phyloP scores from a whole-genome alignment of 306 rosid genomes.

The Pterocarpus macrocarpus region DNA sequence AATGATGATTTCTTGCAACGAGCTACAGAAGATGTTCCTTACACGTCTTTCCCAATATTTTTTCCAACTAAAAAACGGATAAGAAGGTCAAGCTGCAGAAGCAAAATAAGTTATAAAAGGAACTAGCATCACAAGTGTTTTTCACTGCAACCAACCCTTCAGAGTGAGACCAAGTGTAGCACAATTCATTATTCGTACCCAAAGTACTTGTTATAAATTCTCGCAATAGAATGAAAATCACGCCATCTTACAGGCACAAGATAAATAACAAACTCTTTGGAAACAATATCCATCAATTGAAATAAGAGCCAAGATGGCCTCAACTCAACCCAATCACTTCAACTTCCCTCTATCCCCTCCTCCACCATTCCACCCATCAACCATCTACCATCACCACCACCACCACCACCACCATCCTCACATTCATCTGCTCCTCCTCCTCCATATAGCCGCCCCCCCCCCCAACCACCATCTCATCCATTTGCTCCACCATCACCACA shows the following conservation, averaged over 20 bases:
- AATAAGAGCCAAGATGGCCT: constrained; percentile 54
- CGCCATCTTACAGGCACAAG: constrained; percentile 27
- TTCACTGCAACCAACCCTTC: constrained; percentile 59
- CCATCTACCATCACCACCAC: too few relatives aligned
- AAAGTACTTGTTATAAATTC: constrained; percentile 37
- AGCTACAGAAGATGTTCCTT: neutral
- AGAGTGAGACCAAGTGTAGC: constrained; percentile 52
- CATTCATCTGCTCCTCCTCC: constrained; percentile 33
- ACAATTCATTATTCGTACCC: constrained; percentile 1
- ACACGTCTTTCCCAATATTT: neutral
- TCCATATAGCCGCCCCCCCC: constrained; percentile 25
- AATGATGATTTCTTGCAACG: neutral
- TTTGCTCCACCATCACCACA: constrained; percentile 49
- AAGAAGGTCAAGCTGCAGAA: neutral
- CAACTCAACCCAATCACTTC: constrained; percentile 44
- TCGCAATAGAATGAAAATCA: neutral
- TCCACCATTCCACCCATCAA: constrained; percentile 28
- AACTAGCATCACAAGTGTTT: constrained; percentile 56
- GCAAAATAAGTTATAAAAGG: neutral
- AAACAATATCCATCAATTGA: neutral
- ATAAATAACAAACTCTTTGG: neutral
- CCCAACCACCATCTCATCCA: constrained; percentile 37
- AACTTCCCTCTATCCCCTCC: constrained; percentile 56
- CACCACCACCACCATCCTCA: constrained; percentile 50
- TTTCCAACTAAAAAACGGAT: neutral